Evolutionary conservation across 805 yeast species (phyloP), one percentile per base, ranked within the genome.

Genomic region (Yarrowia osloensis): DNA sequence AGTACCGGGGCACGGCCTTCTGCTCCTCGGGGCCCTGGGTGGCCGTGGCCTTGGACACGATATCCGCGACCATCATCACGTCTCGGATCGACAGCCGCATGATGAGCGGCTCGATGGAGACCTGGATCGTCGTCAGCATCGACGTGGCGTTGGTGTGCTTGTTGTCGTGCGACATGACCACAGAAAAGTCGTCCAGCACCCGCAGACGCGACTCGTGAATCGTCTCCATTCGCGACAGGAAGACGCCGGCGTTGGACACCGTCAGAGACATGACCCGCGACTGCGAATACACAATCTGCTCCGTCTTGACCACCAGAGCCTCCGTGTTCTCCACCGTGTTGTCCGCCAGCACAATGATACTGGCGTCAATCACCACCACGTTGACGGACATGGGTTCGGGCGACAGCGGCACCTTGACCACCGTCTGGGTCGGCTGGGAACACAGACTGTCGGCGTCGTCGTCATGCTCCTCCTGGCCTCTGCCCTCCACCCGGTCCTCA

Each of bases 291-390:
- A 88, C 78, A 2, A 92, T 77, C 73, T 93, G 97, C 68, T 89
- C 96, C 15, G 92, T 86, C 73, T 90, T 90, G 79, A 95, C 88
- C 1, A 94, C 97, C 69, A 94, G 84, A 0, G 98, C 98, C 72
- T 93, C 97, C 0, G 97, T 85, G 69, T 86, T 82, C 2, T 77
- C 74, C 8, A 82, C 80, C 0, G 88, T 82, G 0, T 97, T 90
- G 74, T 94, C 90, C 0, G 97, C 97, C 49, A 95, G 77, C 33
- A 95, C 77, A 21, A 91, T 85, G 21, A 94, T 80, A 0, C 96
- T 90, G 0, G 94, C 87, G 67, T 91, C 88, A 6, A 87, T 86
- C 46, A 95, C 77, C 72, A 90, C 91, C 40, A 94, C 74, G 0
- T 90, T 70, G 66, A 72, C 71, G 13, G 70, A 67, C 47, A 77